Evolutionary conservation across 2,329 filamentous ascomycete species (phyloP).

Genomic region (Calonectria crousiana): DNA sequence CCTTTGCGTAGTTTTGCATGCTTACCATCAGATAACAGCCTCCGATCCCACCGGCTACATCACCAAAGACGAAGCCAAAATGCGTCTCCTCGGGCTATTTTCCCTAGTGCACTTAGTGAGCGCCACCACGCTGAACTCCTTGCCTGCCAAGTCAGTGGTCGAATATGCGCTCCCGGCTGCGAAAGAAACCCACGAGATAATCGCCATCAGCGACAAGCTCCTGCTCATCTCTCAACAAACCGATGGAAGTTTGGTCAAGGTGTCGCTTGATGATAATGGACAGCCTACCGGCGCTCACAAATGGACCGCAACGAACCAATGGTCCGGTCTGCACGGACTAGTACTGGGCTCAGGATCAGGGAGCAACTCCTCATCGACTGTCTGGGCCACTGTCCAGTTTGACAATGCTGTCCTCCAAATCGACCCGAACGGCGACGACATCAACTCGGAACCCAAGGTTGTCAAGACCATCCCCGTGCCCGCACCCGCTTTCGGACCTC

Average conservation of each 20-base stretch:
- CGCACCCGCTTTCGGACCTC: background rate
- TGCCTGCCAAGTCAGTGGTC: background rate
- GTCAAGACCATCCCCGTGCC: conserved; percentile 4
- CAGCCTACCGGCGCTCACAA: background rate
- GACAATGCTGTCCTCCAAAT: background rate
- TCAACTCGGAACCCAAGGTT: background rate
- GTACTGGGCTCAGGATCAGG: background rate
- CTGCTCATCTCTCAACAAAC: background rate
- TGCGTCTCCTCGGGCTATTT: background rate
- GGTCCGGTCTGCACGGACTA: background rate
- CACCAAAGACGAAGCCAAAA: background rate
- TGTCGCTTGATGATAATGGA: background rate
- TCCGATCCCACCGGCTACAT: background rate
- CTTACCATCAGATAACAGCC: background rate
- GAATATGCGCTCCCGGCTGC: conserved; percentile 1
- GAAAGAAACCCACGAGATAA: background rate
- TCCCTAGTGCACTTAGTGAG: background rate
- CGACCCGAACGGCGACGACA: background rate
- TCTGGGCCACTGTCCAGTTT: background rate
- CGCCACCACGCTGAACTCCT: background rate
- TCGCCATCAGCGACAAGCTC: background rate
- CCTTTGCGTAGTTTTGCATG: no score
- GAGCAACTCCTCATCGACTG: background rate
- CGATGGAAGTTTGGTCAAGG: background rate
- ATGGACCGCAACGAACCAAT: background rate